phyloP scores from a whole-genome alignment of 768 basidiomycete genomes.

The Lentinula edodes region DNA sequence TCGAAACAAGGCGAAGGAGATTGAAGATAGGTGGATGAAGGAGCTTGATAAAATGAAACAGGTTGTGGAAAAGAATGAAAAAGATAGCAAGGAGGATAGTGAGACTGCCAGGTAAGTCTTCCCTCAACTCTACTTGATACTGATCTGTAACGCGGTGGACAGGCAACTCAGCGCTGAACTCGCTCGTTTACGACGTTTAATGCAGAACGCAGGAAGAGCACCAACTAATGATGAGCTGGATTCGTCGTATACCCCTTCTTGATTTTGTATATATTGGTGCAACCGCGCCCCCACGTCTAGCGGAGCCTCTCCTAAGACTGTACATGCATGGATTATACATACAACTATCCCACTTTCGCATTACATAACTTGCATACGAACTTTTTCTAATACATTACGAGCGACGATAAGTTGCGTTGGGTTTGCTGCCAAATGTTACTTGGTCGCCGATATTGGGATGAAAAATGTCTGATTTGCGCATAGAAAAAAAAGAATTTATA shows the following conservation, averaged over 20 bases:
- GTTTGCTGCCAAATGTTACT: no score
- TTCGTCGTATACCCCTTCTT: neutral
- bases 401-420: no score
- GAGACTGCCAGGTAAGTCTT: constrained; percentile 56
- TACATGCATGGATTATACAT: neutral
- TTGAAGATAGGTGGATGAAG: constrained; percentile 56
- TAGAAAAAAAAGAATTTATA: constrained; percentile 19
- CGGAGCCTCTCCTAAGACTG: neutral
- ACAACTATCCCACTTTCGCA: neutral
- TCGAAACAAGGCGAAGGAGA: constrained; percentile 40
- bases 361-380: neutral
- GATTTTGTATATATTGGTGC: neutral
- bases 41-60: constrained; percentile 50
- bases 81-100: constrained; percentile 51
- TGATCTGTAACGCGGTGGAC: constrained; percentile 7
- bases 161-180: constrained; percentile 62
- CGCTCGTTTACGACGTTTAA: constrained; percentile 64
- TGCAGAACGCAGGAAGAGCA: constrained; percentile 47
- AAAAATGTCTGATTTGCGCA: no score
- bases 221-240: neutral
- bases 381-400: no score
- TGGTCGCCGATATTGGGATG: no score
- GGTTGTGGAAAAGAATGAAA: constrained; percentile 47
- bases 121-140: neutral
- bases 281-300: neutral